A percentile compares a stretch with the other conserved stretches of the same genome.
phyloP scores from a whole-genome alignment of 108 stramenopile species.

The Parietichytrium sp. region DNA sequence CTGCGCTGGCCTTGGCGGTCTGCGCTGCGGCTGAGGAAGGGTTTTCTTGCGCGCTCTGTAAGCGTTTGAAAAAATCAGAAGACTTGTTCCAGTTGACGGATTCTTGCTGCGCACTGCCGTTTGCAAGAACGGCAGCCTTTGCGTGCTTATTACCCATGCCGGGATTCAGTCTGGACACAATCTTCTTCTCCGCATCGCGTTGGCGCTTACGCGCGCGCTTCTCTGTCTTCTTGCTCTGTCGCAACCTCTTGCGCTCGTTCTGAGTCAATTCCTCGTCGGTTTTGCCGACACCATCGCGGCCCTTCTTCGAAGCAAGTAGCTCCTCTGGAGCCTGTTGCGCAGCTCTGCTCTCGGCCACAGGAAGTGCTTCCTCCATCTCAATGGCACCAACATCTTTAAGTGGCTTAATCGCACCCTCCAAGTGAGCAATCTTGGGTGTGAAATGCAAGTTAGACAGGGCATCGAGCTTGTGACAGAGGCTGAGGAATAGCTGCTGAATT shows the following conservation, averaged over 20 bases:
- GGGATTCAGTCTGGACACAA: constrained; percentile 81
- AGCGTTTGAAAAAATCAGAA: constrained; percentile 6
- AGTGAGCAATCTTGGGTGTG: constrained; percentile 82
- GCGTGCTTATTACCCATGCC: constrained; percentile 89
- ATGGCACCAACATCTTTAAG: constrained; percentile 77
- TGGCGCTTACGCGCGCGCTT: constrained; percentile 81
- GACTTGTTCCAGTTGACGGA: constrained; percentile 30
- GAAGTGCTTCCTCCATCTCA: constrained; percentile 95
- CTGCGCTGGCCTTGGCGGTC: no score
- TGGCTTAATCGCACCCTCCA: constrained; percentile 79
- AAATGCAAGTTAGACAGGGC: constrained; percentile 96
- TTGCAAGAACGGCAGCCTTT: constrained; percentile 50
- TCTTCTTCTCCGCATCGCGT: constrained; percentile 78
- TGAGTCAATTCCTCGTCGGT: constrained; percentile 81
- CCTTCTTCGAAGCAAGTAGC: constrained; percentile 80
- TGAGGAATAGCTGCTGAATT: constrained; percentile 76
- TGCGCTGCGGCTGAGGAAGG: no score
- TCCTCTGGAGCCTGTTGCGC: constrained; percentile 72
- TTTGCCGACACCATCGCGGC: constrained; percentile 77
- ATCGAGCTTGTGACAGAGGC: constrained; percentile 86
- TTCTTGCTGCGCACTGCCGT: neutral
- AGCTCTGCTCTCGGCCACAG: constrained; percentile 62
- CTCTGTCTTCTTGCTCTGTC: constrained; percentile 81
- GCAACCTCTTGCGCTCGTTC: constrained; percentile 79
- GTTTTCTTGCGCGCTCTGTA: no score